A percentile compares a stretch with the other conserved stretches of the same genome.
Evolutionary conservation across 345 rosid species (phyloP).

Genomic region (Moricandia arvensis): DNA sequence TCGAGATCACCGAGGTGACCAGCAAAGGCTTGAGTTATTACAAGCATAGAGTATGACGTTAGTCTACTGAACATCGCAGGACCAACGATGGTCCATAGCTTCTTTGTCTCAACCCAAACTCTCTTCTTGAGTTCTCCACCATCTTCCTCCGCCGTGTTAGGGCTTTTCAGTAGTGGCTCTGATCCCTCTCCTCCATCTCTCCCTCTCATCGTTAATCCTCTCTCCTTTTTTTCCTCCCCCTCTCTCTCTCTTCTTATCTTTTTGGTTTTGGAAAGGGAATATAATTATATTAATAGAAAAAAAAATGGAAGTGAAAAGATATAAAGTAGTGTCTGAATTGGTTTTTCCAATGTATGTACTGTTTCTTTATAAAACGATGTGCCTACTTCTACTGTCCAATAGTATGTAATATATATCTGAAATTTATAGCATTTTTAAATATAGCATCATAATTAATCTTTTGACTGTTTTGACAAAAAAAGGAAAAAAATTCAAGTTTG

Average conservation of each 20-base stretch:
- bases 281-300: neutral
- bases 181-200: constrained; percentile 15
- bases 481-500: neutral
- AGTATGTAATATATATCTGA: neutral
- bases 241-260: neutral
- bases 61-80: constrained; percentile 85
- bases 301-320: neutral
- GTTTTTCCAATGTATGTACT: constrained; percentile 6
- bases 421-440: neutral
- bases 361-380: neutral
- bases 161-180: constrained; percentile 25
- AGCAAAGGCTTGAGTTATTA: constrained; percentile 92
- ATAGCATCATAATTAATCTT: neutral
- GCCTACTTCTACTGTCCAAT: neutral
- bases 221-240: too few species aligned
- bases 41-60: constrained; percentile 68
- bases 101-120: constrained; percentile 75
- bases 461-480: neutral
- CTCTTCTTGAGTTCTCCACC: constrained; percentile 34
- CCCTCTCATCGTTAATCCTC: constrained; percentile 19
- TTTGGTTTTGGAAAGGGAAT: constrained; percentile 5
- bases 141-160: constrained; percentile 33
- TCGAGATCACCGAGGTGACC: constrained; percentile 92
- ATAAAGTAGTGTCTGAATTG: constrained; percentile 26
- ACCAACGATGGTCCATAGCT: constrained; percentile 84